A percentile compares a stretch with the other conserved stretches of the same genome.
phyloP scores from a whole-genome alignment of 2,329 filamentous ascomycete genomes.

The Trichoderma hamatum region DNA sequence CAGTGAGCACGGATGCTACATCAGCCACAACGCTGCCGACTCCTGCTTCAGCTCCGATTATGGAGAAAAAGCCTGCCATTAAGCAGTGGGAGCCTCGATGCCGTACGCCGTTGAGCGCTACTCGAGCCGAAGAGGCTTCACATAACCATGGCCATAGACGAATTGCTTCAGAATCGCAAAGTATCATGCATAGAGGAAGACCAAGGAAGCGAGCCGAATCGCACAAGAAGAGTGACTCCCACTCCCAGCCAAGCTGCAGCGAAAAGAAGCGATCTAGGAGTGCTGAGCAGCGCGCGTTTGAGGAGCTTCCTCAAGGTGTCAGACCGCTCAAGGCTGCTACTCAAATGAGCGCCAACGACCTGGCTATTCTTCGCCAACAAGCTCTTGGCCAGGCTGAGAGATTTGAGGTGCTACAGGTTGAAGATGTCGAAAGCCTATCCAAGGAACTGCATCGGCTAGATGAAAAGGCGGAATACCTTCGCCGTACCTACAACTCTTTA shows the following conservation, averaged over 20 bases:
- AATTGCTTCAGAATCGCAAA: constrained; percentile 59
- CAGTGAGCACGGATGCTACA: constrained; percentile 44
- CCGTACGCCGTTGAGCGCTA: constrained; percentile 16
- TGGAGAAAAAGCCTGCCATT: constrained; percentile 49
- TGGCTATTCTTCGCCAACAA: constrained; percentile 58
- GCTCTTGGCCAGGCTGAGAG: constrained; percentile 63
- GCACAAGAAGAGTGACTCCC: constrained; percentile 42
- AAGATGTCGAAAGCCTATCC: constrained; percentile 67
- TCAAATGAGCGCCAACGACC: constrained; percentile 53
- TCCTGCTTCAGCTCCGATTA: constrained; percentile 52
- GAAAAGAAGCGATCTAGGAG: constrained; percentile 52
- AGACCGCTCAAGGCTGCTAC: constrained; percentile 55
- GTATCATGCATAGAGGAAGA: constrained; percentile 65
- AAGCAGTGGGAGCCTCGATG: constrained; percentile 47
- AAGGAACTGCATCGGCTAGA: constrained; percentile 77
- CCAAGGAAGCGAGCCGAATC: constrained; percentile 57
- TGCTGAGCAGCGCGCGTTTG: constrained; percentile 60
- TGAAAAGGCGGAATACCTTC: constrained; percentile 76
- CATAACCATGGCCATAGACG: constrained; percentile 49
- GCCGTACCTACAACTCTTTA: constrained; percentile 74
- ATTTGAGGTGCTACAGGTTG: constrained; percentile 65
- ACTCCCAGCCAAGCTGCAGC: constrained; percentile 42
- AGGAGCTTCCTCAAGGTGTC: constrained; percentile 62
- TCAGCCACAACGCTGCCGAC: constrained; percentile 50
- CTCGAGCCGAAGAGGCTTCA: constrained; percentile 17